Percentiles rank a stretch among this genome's conserved stretches.
Evolutionary conservation across 2,329 filamentous ascomycete species (phyloP).

Genomic region (Madurella fahalii): DNA sequence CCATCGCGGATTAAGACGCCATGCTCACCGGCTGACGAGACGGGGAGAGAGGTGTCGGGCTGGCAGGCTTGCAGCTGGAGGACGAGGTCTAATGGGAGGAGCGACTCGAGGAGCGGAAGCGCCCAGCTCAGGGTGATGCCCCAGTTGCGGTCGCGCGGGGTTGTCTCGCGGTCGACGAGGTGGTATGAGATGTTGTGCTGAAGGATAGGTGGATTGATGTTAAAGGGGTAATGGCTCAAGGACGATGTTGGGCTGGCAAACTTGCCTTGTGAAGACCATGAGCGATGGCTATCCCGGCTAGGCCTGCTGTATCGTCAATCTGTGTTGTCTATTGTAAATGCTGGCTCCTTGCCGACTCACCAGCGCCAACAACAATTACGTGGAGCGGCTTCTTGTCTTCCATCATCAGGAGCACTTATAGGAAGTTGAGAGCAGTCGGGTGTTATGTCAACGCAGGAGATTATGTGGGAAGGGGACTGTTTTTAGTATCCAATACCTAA

Average conservation of each 20-base stretch:
- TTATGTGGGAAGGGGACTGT: too few species aligned
- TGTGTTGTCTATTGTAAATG: not conserved
- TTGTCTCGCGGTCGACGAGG: slow-evolving; percentile 8
- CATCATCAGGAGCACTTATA: not conserved
- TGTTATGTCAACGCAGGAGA: too few species aligned
- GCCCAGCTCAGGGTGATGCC: slow-evolving; percentile 10
- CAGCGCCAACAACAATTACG: slow-evolving; percentile 7
- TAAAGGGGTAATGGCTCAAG: not conserved
- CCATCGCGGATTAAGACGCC: slow-evolving; percentile 10
- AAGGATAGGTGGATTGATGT: not conserved
- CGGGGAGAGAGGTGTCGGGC: slow-evolving; percentile 7
- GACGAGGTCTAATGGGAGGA: slow-evolving; percentile 3
- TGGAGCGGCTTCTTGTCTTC: slow-evolving; percentile 4
- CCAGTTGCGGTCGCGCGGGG: slow-evolving; percentile 10
- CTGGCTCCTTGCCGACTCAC: not conserved
- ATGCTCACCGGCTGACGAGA: not conserved
- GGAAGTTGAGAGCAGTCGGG: too few species aligned
- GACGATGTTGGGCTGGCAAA: not conserved
- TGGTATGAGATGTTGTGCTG: slow-evolving; percentile 7
- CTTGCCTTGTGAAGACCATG: slow-evolving; percentile 6
- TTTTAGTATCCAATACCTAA: too few species aligned
- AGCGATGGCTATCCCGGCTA: slow-evolving; percentile 9
- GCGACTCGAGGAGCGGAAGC: slow-evolving; percentile 1
- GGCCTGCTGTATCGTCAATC: not conserved
- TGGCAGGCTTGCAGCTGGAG: slow-evolving; percentile 4